Evolutionary conservation across 495 filamentous ascomycete species (phyloP).

Genomic region (Aspergillus sclerotiicarbonarius): DNA sequence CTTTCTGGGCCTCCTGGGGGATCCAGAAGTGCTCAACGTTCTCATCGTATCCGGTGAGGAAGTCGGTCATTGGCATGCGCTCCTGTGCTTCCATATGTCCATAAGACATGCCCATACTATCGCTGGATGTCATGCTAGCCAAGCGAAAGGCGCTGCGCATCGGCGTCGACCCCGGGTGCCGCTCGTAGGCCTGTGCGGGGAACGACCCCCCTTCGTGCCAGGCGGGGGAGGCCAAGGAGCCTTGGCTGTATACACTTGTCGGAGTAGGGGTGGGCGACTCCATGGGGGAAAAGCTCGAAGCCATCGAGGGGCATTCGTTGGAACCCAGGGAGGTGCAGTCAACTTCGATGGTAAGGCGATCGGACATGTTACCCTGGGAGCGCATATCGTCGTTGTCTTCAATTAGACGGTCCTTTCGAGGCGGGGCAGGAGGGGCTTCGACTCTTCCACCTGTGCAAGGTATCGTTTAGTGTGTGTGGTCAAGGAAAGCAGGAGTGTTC

Average conservation of each 20-base stretch:
- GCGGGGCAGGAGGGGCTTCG: constrained; percentile 23
- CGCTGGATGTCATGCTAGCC: constrained; percentile 35
- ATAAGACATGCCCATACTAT: constrained; percentile 35
- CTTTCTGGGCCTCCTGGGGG: constrained; percentile 39
- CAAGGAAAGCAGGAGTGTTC: constrained; percentile 9
- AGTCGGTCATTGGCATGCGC: constrained; percentile 39
- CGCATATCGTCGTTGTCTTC: constrained; percentile 41
- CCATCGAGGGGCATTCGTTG: constrained; percentile 48
- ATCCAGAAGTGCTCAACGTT: constrained; percentile 46
- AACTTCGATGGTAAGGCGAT: constrained; percentile 45
- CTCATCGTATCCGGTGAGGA: constrained; percentile 44
- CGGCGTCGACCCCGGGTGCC: constrained; percentile 33
- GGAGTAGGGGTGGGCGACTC: constrained; percentile 47
- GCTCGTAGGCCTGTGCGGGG: constrained; percentile 31
- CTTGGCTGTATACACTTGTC: constrained; percentile 44
- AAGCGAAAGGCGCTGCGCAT: constrained; percentile 42
- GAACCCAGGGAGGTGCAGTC: constrained; percentile 44
- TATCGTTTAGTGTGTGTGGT: constrained; percentile 18
- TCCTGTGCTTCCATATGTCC: constrained; percentile 38
- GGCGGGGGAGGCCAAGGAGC: constrained; percentile 39
- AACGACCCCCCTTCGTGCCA: constrained; percentile 42
- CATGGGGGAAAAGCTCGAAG: constrained; percentile 44
- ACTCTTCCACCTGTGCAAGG: constrained; percentile 29
- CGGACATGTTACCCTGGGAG: constrained; percentile 39
- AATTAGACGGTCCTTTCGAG: constrained; percentile 24